phyloP scores from a whole-genome alignment of 2,329 filamentous ascomycete genomes.

The Ophiostoma populinum region DNA sequence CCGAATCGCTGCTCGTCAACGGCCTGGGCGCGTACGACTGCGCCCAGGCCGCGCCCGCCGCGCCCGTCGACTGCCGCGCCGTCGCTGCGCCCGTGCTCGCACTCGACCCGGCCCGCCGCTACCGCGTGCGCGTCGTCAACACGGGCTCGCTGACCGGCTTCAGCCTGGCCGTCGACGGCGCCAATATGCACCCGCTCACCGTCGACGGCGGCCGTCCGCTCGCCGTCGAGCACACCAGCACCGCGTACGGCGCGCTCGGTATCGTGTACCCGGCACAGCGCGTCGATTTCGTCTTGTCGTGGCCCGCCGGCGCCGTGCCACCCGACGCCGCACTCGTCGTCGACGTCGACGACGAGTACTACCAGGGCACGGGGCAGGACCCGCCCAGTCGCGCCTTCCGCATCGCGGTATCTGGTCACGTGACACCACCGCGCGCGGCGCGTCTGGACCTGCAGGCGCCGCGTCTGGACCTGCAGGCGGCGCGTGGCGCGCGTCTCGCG shows the following conservation, averaged over 20 bases:
- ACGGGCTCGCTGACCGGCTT: slow-evolving; percentile 13
- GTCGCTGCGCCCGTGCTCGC: slow-evolving; percentile 8
- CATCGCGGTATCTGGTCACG: neutral
- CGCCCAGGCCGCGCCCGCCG: slow-evolving; percentile 24
- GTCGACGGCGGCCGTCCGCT: slow-evolving; percentile 14
- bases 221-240: slow-evolving; percentile 3
- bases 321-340: slow-evolving; percentile 9
- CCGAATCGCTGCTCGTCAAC: slow-evolving; percentile 30
- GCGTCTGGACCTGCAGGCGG: slow-evolving; percentile 7
- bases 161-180: slow-evolving; percentile 10
- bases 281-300: slow-evolving; percentile 11
- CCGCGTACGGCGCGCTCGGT: no score
- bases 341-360: slow-evolving; percentile 13
- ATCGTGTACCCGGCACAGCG: slow-evolving; percentile 13
- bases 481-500: slow-evolving; percentile 3
- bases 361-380: slow-evolving; percentile 2
- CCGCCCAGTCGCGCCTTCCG: slow-evolving; percentile 1
- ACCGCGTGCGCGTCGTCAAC: slow-evolving; percentile 14
- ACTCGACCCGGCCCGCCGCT: slow-evolving; percentile 11
- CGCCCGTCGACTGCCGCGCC: slow-evolving; percentile 25
- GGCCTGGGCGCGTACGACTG: slow-evolving; percentile 27
- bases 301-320: slow-evolving; percentile 3
- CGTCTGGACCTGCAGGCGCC: slow-evolving; percentile 7
- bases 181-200: slow-evolving; percentile 9
- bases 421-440: no score